Conservation (phyloP, 1,284 basidiomycete genomes). For the Ceratobasidium sp. region DNA sequence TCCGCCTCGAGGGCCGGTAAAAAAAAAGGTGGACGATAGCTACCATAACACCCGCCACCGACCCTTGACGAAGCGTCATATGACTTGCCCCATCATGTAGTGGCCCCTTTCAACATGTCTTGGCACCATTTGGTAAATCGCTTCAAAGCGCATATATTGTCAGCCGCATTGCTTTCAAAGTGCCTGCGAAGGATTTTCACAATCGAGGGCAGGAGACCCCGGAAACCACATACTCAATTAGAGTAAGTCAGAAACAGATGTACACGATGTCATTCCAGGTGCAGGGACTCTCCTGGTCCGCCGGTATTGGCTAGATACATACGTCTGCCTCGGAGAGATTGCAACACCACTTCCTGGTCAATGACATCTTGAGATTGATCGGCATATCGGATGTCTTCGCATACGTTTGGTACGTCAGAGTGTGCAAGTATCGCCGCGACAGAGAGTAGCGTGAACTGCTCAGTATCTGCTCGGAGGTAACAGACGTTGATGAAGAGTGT, state of each 20-base stretch:
- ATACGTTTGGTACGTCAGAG: slow-evolving; percentile 19
- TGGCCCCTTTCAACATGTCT: too few relatives aligned
- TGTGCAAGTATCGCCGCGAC: slow-evolving; percentile 12
- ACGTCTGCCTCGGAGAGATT: neutral
- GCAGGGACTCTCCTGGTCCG: slow-evolving; percentile 2
- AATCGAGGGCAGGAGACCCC: too few relatives aligned
- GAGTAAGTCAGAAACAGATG: neutral
- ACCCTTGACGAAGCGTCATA: too few relatives aligned
- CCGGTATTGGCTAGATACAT: neutral
- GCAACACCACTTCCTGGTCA: neutral
- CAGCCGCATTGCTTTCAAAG: too few relatives aligned
- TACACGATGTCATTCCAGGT: slow-evolving; percentile 15
- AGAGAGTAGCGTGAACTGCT: slow-evolving; percentile 36
- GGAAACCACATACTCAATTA: too few relatives aligned
- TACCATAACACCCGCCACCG: too few relatives aligned
- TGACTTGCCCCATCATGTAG: too few relatives aligned
- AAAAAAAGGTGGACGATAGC: too few relatives aligned
- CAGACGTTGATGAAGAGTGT: slow-evolving; percentile 31
- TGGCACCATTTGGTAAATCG: too few relatives aligned
- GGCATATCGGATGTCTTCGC: slow-evolving; percentile 8
- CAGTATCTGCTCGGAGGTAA: slow-evolving; percentile 16
- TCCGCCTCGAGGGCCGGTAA: too few relatives aligned
- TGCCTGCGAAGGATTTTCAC: too few relatives aligned
- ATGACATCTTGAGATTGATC: neutral
- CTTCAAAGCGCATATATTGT: too few relatives aligned